These are phyloP conservation scores for Ophiognomonia clavigignenti-juglandacearum DNA, from an alignment of 2,329 filamentous ascomycete genomes.

Conservation along the genomic window DNA sequence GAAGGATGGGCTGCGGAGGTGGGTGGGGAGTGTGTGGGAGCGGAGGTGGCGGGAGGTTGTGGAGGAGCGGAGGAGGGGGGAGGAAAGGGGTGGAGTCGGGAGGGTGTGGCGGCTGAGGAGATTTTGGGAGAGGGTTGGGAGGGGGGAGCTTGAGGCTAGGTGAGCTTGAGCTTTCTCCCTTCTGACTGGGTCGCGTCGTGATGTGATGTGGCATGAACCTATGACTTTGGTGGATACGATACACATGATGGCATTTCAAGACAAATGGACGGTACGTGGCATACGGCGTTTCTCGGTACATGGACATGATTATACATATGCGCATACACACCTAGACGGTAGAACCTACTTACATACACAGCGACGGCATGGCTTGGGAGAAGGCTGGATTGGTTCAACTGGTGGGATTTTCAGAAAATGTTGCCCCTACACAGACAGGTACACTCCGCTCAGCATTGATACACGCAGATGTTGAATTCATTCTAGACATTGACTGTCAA, in stretches of 20 bases:
- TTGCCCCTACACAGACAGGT: no score
- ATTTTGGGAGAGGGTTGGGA: conserved; percentile 61
- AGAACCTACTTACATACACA: not conserved
- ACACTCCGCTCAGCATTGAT: no score
- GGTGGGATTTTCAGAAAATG: no score
- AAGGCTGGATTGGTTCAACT: not conserved
- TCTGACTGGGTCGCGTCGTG: not conserved
- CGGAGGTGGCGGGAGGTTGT: conserved; percentile 46
- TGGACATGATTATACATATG: no score
- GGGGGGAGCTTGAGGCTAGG: conserved; percentile 28
- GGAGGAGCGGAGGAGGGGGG: conserved; percentile 40
- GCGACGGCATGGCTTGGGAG: not conserved
- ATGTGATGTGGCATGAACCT: not conserved
- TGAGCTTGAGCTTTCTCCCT: no score
- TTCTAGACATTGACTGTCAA: no score
- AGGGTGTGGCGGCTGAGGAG: conserved; percentile 56
- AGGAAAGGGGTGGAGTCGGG: conserved; percentile 48
- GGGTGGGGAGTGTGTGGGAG: conserved; percentile 57
- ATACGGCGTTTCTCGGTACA: not conserved
- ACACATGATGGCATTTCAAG: no score
- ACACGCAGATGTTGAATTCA: not conserved
- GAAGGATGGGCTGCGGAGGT: conserved; percentile 61
- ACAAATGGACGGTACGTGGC: no score
- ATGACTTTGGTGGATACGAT: not conserved
- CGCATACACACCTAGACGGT: not conserved